Evolutionary conservation across 352 stramenopile genomes (phyloP).

Genomic region (Phytophthora boehmeriae): DNA sequence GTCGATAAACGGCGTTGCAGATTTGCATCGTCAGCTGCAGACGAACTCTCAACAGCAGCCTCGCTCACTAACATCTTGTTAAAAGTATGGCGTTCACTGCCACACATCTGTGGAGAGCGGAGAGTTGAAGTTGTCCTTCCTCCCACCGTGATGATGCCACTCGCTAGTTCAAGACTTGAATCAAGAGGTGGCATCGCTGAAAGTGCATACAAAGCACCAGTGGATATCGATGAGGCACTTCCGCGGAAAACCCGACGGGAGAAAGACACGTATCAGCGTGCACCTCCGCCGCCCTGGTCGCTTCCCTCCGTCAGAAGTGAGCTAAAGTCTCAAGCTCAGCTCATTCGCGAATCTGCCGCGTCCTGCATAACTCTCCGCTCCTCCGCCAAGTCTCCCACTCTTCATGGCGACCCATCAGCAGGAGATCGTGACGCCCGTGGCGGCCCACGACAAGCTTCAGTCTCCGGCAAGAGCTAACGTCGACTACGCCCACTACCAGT

Average conservation of each 20-base stretch:
- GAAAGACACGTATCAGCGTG: slow-evolving; percentile 1
- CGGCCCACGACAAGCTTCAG: slow-evolving; percentile 25
- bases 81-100: too few relatives aligned
- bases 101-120: too few relatives aligned
- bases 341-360: slow-evolving; percentile 36
- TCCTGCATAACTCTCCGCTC: slow-evolving; percentile 15
- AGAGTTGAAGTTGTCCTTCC: too few relatives aligned
- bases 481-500: slow-evolving; percentile 38
- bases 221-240: neutral
- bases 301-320: neutral
- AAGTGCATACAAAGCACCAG: neutral
- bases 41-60: too few relatives aligned
- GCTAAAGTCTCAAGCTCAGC: neutral
- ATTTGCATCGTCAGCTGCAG: too few relatives aligned
- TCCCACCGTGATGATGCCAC: too few relatives aligned
- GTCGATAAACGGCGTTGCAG: too few relatives aligned
- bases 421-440: slow-evolving; percentile 33
- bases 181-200: too few relatives aligned
- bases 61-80: too few relatives aligned
- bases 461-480: slow-evolving; percentile 25
- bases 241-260: slow-evolving; percentile 1
- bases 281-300: too few relatives aligned
- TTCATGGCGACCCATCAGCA: slow-evolving; percentile 26
- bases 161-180: neutral
- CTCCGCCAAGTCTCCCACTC: neutral